Evolutionary conservation across 208 protist species (phyloP), one percentile per base, ranked within the genome.

Genomic region (Leishmania turanica): DNA sequence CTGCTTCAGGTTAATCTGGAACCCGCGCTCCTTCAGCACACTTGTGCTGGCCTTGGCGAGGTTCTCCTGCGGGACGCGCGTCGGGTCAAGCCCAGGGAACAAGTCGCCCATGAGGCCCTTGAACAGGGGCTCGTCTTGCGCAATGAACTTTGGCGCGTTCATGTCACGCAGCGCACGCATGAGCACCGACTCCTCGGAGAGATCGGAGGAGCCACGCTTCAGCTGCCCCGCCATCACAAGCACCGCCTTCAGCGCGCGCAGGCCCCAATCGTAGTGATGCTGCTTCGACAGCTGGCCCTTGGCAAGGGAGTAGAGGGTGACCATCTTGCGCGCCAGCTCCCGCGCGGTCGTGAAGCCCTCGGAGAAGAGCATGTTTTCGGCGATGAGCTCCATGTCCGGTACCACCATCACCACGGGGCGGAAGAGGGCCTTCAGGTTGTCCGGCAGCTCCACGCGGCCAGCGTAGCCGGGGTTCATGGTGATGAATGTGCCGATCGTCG

Each of bases 401-500:
- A 99, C 97, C 27, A 99, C 98, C 99, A 99, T 99, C 68, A 99
- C 98, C 37, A 99, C 98, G 11, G 99, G 98, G 62, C 99, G 95
- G 90, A 99, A 99, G 51, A 99, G 94, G 1, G 99, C 97, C 93
- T 99, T 99, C 34, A 99, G 89, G 87, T 99, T 99, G 85, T 99
- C 99, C 2, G 99, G 99, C 73, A 99, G 92, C 91, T 99, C 99
- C 3, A 99, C 96, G 78, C 99, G 97, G 56, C 99, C 99, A n/a
- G 99, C 99, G 88, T 99, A 99, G 79, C 99, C 99, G 5, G 99
- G 99, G 87, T 99, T 99, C 99, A 99, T 99, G 40, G 99, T 99
- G 86, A 99, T 99, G 91, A 99, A 99, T 54, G 99, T 97, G 86
- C 99, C 99, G 51, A 99, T 93, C 3, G 96, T 99, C 27, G 90